These are phyloP conservation scores for Staphylotrichum longicolle DNA, from an alignment of 495 filamentous ascomycete genomes.

Conservation along the genomic window DNA sequence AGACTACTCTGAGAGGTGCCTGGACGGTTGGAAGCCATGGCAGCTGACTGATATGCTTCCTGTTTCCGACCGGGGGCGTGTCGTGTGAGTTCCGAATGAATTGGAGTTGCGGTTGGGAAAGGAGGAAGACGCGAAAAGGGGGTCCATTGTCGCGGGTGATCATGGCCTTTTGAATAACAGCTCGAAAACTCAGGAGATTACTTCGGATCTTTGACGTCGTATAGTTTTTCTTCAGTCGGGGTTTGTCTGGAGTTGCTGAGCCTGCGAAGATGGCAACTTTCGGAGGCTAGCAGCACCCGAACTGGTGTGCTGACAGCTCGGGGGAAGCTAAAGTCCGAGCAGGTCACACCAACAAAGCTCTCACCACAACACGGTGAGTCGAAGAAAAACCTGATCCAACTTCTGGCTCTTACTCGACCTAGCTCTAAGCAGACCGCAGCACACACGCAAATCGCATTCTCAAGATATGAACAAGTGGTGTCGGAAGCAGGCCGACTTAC, in stretches of 20 bases:
- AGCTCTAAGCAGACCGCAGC: no score
- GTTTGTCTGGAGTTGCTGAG: no score
- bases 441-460: no score
- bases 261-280: no score
- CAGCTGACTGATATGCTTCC: background rate
- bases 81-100: no score
- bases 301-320: background rate
- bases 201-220: background rate
- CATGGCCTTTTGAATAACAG: background rate
- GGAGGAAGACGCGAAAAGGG: no score
- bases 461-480: no score
- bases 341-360: constrained; percentile 26
- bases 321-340: constrained; percentile 13
- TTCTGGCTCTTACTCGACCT: no score
- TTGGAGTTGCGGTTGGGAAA: no score
- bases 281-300: background rate
- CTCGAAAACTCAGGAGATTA: background rate
- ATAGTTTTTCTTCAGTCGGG: background rate
- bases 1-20: background rate
- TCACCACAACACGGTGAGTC: background rate
- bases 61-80: no score
- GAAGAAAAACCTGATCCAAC: background rate
- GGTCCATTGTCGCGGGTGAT: no score
- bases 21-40: background rate
- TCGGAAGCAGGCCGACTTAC: no score